Conservation (phyloP, 192 early-diverging fungal genomes). For the Funneliformis mosseae region DNA sequence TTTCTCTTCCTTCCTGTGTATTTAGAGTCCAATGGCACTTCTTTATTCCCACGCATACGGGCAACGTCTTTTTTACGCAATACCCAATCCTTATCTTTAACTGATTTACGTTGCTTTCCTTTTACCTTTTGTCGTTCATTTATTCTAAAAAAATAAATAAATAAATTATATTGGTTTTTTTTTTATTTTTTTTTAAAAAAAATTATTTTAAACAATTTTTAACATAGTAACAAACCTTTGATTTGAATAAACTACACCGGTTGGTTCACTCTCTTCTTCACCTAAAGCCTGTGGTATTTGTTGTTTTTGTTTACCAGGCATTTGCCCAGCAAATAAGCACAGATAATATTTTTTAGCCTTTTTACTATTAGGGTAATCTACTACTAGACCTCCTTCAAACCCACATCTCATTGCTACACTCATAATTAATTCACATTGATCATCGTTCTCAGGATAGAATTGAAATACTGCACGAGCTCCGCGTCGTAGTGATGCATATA, state of each 20-base stretch:
- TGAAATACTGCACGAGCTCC: constrained; percentile 97
- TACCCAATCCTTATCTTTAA: constrained; percentile 90
- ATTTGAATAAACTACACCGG: constrained; percentile 33
- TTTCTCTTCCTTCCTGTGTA: constrained; percentile 94
- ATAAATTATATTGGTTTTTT: too few species aligned
- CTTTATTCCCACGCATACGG: constrained; percentile 75
- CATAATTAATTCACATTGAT: constrained; percentile 93
- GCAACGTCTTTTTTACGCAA: constrained; percentile 88
- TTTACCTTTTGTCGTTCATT: constrained; percentile 32
- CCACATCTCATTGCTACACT: constrained; percentile 85
- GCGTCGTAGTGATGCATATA: constrained; percentile 85
- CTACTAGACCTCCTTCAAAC: constrained; percentile 93
- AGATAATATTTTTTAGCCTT: constrained; percentile 98
- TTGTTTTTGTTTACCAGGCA: constrained; percentile 51
- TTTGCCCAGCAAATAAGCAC: constrained; percentile 93
- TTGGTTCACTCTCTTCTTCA: constrained; percentile 55
- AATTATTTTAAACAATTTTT: constrained; percentile 2
- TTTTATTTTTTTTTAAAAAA: constrained; percentile 21
- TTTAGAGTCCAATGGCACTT: constrained; percentile 83
- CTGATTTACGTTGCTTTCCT: constrained; percentile 52
- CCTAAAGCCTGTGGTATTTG: constrained; percentile 65
- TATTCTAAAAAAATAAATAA: constrained; percentile 2
- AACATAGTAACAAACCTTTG: constrained; percentile 20
- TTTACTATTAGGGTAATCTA: constrained; percentile 95
- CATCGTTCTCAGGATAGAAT: constrained; percentile 96